Percentiles rank a stretch among this genome's conserved stretches.
These are phyloP conservation scores for Apophysomyces elegans DNA, from an alignment of 371 early-diverging fungal genomes.

Conservation along the genomic window DNA sequence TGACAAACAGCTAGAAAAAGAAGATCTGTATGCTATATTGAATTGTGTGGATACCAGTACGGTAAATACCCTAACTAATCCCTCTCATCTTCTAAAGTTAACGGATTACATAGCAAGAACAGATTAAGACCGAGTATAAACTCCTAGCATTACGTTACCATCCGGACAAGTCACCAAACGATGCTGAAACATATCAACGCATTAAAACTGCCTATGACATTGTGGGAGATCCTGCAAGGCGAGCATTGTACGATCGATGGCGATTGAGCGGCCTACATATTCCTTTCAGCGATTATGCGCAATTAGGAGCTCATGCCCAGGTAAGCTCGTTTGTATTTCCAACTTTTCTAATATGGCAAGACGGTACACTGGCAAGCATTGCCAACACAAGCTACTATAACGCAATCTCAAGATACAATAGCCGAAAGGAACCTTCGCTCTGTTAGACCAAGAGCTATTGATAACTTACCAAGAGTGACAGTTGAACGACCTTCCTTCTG, in stretches of 20 bases:
- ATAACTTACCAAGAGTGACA: constrained; percentile 19
- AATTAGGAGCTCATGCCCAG: constrained; percentile 35
- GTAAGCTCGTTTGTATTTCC: constrained; percentile 15
- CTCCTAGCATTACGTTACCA: constrained; percentile 13
- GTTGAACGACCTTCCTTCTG: constrained; percentile 26
- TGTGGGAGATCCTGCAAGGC: constrained; percentile 25
- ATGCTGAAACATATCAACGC: constrained; percentile 17
- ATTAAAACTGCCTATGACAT: constrained; percentile 40
- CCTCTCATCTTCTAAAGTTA: not conserved
- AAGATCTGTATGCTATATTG: constrained; percentile 7
- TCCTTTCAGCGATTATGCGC: constrained; percentile 36
- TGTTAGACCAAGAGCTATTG: constrained; percentile 14
- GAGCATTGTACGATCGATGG: constrained; percentile 45
- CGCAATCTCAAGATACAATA: constrained; percentile 14
- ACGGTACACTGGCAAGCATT: constrained; percentile 43
- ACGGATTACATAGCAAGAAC: constrained; percentile 6
- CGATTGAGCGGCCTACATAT: constrained; percentile 29
- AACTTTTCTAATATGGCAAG: constrained; percentile 21
- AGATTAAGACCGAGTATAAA: constrained; percentile 18
- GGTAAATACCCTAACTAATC: not conserved
- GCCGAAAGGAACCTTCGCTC: constrained; percentile 9
- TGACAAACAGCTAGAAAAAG: constrained; percentile 4
- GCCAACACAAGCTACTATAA: constrained; percentile 28
- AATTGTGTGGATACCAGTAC: constrained; percentile 11
- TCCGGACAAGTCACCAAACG: constrained; percentile 13